Evolutionary conservation across 495 filamentous ascomycete genomes (phyloP), one percentile per base, ranked within the genome.

Genomic region (Tuber borchii): DNA sequence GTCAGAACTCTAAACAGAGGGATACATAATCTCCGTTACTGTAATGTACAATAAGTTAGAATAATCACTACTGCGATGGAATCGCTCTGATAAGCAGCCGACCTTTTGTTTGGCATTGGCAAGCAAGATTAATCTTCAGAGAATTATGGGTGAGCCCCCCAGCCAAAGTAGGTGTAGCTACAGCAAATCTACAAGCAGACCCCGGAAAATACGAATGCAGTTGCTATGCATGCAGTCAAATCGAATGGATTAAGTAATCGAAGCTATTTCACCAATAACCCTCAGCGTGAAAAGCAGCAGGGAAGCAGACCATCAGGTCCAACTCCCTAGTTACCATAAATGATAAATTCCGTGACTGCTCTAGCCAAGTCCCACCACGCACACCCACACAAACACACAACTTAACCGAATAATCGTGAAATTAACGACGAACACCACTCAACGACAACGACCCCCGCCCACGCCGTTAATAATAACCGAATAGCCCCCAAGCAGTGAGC

Each of bases 401-500:
- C 48, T 22, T 2, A 26, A 26, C 51, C 51, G 3, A 65, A 65
- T 65, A 65, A 31, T 65, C n/a, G 56, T 65, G 56, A 65, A 65
- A 65, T 65, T 65, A 65, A 65, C 26, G 56, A 31, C 56, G 20
- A 65, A 65, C 56, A 65, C 56, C n/a, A 65, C 56, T 31, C 56
- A 76, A 79, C 71, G 77, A 51, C 71, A 79, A 75, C 70, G 76
- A 74, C 72, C 26, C 56, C 26, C 5, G 9, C 69, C 34, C 39
- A 76, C 56, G 68, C 34, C 65, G 42, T 43, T 26, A 69, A 74
- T 72, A 45, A 40, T 43, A 78, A 39, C 46, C 69, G 74, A 45
- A 46, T 16, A 51, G 70, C 43, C 34, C 19, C 51, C 70, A 72
- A 31, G 46, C 76, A 71, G 78, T 68, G 77, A 75, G 78, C 72